These are phyloP conservation scores for Chlamydomonas asymmetrica DNA, from an alignment of 139 green algal species.

Conservation along the genomic window DNA sequence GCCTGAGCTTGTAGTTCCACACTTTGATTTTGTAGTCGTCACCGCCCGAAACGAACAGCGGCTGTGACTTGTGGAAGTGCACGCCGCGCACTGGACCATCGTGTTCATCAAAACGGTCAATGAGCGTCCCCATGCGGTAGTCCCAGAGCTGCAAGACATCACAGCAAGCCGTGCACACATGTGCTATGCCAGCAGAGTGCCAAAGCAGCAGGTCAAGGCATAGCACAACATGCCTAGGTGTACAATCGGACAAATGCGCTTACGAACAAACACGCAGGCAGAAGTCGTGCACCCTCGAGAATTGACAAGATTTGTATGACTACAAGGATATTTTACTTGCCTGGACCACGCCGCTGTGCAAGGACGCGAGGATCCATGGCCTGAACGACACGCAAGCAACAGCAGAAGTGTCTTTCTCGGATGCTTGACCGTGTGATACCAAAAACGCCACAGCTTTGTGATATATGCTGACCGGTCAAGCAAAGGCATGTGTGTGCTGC, in stretches of 20 bases:
- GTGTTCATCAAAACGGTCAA: conserved; percentile 99
- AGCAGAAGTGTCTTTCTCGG: no score
- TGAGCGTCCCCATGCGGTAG: conserved; percentile 99
- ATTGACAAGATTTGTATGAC: neutral
- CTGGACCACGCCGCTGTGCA: conserved; percentile 99
- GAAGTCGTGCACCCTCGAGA: neutral
- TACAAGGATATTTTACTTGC: conserved; percentile 36
- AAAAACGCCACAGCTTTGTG: no score
- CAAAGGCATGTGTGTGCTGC: no score
- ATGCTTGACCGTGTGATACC: no score
- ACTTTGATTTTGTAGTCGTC: conserved; percentile 93
- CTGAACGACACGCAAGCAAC: conserved; percentile 30
- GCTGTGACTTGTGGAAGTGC: conserved; percentile 96
- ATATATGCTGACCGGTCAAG: no score
- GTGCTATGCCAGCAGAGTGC: no score
- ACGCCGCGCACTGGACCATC: conserved; percentile 97
- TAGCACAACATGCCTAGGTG: conserved; percentile 5
- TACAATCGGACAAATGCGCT: no score
- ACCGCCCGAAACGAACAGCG: conserved; percentile 98
- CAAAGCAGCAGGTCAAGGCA: neutral
- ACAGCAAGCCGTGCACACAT: no score
- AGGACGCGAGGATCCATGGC: conserved; percentile 97
- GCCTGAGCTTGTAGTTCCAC: conserved; percentile 98
- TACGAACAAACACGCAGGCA: no score
- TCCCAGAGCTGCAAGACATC: conserved; percentile 99